A percentile compares a stretch with the other conserved stretches of the same genome.
phyloP scores from a whole-genome alignment of 306 rosid genomes.

The Casuarina cunninghamiana region DNA sequence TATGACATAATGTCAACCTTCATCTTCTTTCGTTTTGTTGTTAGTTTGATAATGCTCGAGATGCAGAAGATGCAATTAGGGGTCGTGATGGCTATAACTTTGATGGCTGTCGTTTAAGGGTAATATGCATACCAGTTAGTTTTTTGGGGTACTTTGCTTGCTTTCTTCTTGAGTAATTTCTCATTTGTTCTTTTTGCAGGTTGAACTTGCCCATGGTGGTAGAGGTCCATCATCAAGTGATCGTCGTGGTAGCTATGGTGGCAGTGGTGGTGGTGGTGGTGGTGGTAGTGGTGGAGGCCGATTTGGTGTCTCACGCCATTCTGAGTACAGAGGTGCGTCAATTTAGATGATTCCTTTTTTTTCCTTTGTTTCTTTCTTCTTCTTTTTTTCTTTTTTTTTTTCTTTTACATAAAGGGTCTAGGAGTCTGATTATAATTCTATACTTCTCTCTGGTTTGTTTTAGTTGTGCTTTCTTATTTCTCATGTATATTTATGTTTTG shows the following conservation, averaged over 20 bases:
- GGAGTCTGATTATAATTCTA: not conserved
- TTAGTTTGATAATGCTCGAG: slow-evolving; percentile 94
- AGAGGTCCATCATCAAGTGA: slow-evolving; percentile 94
- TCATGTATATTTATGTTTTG: slow-evolving; percentile 20
- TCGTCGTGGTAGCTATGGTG: slow-evolving; percentile 77
- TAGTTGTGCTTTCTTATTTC: not conserved
- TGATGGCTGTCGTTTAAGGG: slow-evolving; percentile 97
- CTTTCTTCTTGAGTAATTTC: not conserved
- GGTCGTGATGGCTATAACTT: slow-evolving; percentile 98
- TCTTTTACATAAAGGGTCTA: not conserved
- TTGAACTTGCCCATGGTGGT: slow-evolving; percentile 99
- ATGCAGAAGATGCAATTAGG: slow-evolving; percentile 94
- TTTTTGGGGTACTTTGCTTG: not conserved
- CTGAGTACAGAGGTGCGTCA: slow-evolving; percentile 85
- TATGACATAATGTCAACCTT: not conserved
- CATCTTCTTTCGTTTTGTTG: slow-evolving; percentile 22
- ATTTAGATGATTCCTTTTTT: not conserved
- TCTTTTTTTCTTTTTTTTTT: no score
- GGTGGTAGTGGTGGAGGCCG: slow-evolving; percentile 63
- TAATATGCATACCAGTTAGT: slow-evolving; percentile 25
- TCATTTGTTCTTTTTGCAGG: slow-evolving; percentile 48
- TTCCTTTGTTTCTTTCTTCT: no score
- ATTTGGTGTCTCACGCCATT: slow-evolving; percentile 85
- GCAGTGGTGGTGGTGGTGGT: slow-evolving; percentile 33
- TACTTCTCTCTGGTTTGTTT: not conserved